These are phyloP conservation scores for Paramecium octaurelia DNA, from an alignment of 73 alveolate species.

Conservation along the genomic window DNA sequence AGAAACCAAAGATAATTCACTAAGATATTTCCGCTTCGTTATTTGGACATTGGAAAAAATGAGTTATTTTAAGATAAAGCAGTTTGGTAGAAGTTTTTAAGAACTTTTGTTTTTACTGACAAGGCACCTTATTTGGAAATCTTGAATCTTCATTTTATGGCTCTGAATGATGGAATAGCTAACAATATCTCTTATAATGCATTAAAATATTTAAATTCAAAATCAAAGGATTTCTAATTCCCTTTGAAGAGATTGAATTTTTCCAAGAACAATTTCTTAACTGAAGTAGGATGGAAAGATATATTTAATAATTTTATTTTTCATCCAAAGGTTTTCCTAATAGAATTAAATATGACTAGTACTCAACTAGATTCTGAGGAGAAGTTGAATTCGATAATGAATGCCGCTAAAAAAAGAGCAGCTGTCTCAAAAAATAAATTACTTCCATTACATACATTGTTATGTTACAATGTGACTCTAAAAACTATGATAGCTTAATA, in stretches of 20 bases:
- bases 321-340: background rate
- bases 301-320: background rate
- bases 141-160: constrained; percentile 2
- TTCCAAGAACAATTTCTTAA: background rate
- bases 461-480: background rate
- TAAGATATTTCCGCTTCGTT: background rate
- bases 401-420: background rate
- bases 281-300: constrained; percentile 4
- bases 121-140: background rate
- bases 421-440: background rate
- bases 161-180: background rate
- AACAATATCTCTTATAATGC: background rate
- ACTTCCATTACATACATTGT: background rate
- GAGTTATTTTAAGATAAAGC: background rate
- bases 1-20: background rate
- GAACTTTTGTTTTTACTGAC: constrained; percentile 5
- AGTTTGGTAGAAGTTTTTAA: background rate
- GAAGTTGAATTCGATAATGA: background rate
- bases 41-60: background rate
- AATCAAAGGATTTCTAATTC: background rate
- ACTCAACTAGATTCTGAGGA: background rate
- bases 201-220: background rate
- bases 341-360: background rate
- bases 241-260: constrained; percentile 1
- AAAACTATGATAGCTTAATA: background rate